These are phyloP conservation scores for Geotrichum siamense DNA, from an alignment of 1,139 yeast genomes.

Conservation along the genomic window DNA sequence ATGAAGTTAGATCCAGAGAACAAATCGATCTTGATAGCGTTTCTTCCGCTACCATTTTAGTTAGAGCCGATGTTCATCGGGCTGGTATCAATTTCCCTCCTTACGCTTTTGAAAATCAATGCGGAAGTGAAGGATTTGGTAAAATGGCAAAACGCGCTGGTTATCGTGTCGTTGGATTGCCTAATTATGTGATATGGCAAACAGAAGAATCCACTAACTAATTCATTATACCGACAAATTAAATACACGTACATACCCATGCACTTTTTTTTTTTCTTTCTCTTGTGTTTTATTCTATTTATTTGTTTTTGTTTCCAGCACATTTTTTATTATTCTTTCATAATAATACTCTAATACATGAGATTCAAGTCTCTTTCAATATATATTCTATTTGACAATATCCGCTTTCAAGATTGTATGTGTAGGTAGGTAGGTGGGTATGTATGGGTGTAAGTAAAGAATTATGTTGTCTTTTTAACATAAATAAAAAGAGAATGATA, in stretches of 20 bases:
- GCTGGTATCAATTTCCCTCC: constrained; percentile 86
- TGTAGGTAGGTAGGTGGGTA: too few relatives aligned
- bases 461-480: not conserved
- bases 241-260: not conserved
- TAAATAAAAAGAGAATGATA: not conserved
- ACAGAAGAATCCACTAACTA: constrained; percentile 22
- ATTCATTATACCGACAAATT: not conserved
- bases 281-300: too few relatives aligned
- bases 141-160: constrained; percentile 80
- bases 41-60: constrained; percentile 83
- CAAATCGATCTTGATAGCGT: constrained; percentile 76
- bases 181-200: constrained; percentile 80
- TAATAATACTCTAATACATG: too few relatives aligned
- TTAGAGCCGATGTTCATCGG: constrained; percentile 74
- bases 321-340: too few relatives aligned
- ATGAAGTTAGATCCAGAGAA: constrained; percentile 38
- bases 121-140: constrained; percentile 87
- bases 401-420: too few relatives aligned
- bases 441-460: too few relatives aligned
- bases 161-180: constrained; percentile 73
- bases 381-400: too few relatives aligned
- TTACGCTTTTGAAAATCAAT: constrained; percentile 70
- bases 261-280: too few relatives aligned
- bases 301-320: too few relatives aligned
- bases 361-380: too few relatives aligned